Base-by-base conservation (phyloP, 163 green algal genomes). In the Chloromonas sp. region DNA sequence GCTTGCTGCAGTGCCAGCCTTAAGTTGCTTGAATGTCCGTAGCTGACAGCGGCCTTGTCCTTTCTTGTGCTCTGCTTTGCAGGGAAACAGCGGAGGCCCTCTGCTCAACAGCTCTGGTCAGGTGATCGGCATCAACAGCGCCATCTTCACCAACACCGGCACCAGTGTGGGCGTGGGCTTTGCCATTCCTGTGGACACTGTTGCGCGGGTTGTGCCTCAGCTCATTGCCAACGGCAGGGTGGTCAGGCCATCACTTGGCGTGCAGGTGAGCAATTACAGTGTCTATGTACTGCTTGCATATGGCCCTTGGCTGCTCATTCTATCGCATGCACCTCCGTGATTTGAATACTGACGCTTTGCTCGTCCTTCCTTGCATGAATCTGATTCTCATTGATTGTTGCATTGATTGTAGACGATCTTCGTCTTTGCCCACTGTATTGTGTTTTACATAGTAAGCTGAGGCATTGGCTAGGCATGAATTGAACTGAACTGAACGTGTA, bases 81-180 rank as follows among this genome's bases (percentile, higher is more conserved):
- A 36, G 36, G 95, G 95, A 84, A 98, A 98, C 88, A 94, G 87
- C n/a, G 96, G 96, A 5, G 96, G 96, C 0, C 94, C 96, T 0
- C 86, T 99, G 61, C 90, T 99, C 5, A 91, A 98, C 91, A 94
- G 85, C 36, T 70, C 79, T 1, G 96, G 96, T 3, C 85, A 86
- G 2, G 79, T 98, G 1, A 97, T 99, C 15, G 96, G 95, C 1
- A 57, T 92, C 74, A 92, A 90, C 86, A 90, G 87, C 57, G 96
- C 95, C 76, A 98, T 98, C 76, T 97, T 96, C 86, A 95, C 89
- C 58, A 89, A 93, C 57, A 92, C 84, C 0, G 81, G 61, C 14
- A 88, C 83, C 11, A 93, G 85, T 15, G 85, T 87, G 2, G 94
- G 94, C 36, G 88, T 98, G 5, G 93, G 90, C 57, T 98, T 98